Evolutionary conservation across 2,329 filamentous ascomycete genomes (phyloP).

Genomic region (Aspergillus unguis): DNA sequence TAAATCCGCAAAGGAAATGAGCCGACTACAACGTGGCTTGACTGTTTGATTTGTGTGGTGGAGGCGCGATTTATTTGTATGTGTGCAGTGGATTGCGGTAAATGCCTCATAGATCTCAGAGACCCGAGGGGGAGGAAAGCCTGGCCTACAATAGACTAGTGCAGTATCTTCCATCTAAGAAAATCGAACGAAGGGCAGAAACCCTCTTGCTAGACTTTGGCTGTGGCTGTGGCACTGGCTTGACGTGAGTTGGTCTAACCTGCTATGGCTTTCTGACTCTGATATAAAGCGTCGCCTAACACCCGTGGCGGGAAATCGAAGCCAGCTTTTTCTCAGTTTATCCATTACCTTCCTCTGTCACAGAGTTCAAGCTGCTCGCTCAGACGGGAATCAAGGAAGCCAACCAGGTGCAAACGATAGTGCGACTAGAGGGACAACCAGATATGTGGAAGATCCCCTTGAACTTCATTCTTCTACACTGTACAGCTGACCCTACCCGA

Average conservation of each 20-base stretch:
- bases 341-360: no score
- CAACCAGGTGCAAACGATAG: no score
- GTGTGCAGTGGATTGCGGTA: slow-evolving; percentile 3
- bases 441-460: slow-evolving; percentile 24
- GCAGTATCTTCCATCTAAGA: not conserved
- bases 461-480: slow-evolving; percentile 31
- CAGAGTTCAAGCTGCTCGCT: no score
- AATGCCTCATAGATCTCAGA: slow-evolving; percentile 11
- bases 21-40: not conserved
- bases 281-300: not conserved
- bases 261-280: not conserved
- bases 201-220: not conserved
- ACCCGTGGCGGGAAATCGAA: no score
- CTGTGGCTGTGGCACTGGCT: no score
- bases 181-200: not conserved
- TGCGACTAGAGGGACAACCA: not conserved
- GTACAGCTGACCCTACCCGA: slow-evolving; percentile 9
- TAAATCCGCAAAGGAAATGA: not conserved
- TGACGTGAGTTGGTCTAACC: no score
- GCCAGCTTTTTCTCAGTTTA: no score
- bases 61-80: slow-evolving; percentile 8
- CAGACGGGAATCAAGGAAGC: no score
- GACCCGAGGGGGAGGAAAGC: no score
- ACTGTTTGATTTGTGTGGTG: slow-evolving; percentile 8
- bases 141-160: not conserved